These are phyloP conservation scores for Proliferodiscus dingleyae DNA, from an alignment of 2,329 filamentous ascomycete genomes.

Conservation along the genomic window DNA sequence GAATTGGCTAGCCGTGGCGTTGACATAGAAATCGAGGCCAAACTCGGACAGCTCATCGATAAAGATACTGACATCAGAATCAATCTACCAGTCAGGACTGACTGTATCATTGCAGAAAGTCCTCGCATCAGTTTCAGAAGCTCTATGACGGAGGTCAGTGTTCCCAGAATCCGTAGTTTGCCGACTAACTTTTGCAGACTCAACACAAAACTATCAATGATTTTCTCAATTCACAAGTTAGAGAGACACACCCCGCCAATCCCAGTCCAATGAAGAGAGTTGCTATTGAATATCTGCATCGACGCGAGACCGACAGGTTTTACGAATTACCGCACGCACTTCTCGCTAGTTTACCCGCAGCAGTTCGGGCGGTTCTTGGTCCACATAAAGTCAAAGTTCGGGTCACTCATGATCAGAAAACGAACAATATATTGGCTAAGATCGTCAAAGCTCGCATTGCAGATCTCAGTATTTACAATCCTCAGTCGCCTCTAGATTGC, in stretches of 20 bases:
- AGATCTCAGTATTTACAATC: conserved; percentile 83
- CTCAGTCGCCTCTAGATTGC: conserved; percentile 75
- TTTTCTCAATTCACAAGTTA: conserved; percentile 69
- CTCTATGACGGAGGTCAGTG: conserved; percentile 78
- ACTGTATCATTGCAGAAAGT: conserved; percentile 62
- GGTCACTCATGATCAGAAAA: conserved; percentile 72
- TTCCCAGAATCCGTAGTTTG: conserved; percentile 7
- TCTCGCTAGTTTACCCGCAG: conserved; percentile 56
- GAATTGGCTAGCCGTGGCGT: conserved; percentile 61
- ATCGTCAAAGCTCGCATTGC: conserved; percentile 89
- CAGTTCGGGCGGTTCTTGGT: conserved; percentile 57
- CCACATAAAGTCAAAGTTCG: conserved; percentile 61
- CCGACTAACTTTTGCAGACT: conserved; percentile 40
- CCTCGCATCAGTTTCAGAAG: conserved; percentile 70
- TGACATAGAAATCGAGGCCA: conserved; percentile 89
- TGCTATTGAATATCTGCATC: conserved; percentile 74
- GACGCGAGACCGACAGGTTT: conserved; percentile 78
- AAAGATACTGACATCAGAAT: conserved; percentile 67
- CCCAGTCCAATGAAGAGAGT: conserved; percentile 44
- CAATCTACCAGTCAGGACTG: conserved; percentile 60
- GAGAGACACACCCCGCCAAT: conserved; percentile 52
- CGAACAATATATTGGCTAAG: conserved; percentile 64
- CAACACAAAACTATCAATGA: conserved; percentile 83
- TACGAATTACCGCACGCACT: conserved; percentile 64
- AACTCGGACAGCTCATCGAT: conserved; percentile 77